phyloP scores from a whole-genome alignment of 257 asterid genomes.

The Haberlea rhodopensis region DNA sequence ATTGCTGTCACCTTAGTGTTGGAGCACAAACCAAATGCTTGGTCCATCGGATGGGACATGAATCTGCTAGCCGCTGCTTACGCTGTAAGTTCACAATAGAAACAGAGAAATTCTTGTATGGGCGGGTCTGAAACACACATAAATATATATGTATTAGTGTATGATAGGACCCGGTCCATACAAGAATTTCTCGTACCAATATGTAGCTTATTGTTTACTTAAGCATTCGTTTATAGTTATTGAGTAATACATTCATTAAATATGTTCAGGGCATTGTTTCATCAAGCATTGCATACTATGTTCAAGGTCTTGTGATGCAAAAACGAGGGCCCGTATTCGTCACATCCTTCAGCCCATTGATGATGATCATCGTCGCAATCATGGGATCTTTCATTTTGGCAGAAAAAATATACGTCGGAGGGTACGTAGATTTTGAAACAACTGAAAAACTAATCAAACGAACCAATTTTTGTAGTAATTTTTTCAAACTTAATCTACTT shows the following conservation, averaged over 20 bases:
- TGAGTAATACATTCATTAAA: neutral
- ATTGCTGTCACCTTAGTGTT: constrained; percentile 69
- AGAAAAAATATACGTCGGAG: constrained; percentile 76
- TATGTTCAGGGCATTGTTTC: constrained; percentile 77
- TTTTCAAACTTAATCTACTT: neutral
- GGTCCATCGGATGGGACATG: constrained; percentile 83
- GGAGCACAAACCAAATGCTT: constrained; percentile 65
- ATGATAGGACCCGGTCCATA: no score
- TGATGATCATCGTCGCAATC: constrained; percentile 87
- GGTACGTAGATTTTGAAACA: constrained; percentile 34
- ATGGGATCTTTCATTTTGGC: constrained; percentile 83
- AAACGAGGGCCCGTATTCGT: constrained; percentile 81
- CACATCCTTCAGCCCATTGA: constrained; percentile 83
- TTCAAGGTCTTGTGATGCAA: constrained; percentile 80
- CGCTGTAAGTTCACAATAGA: constrained; percentile 53
- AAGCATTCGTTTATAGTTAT: neutral
- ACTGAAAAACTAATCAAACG: neutral
- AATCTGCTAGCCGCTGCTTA: constrained; percentile 87
- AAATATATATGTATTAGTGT: neutral
- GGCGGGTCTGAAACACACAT: neutral
- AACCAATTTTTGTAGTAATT: neutral
- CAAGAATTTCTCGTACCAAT: no score
- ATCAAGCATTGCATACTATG: constrained; percentile 86
- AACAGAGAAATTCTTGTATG: constrained; percentile 15
- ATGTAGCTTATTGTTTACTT: no score